Conservation (phyloP, 176 grass and related monocot genomes). For the Aegilops bicornis region DNA sequence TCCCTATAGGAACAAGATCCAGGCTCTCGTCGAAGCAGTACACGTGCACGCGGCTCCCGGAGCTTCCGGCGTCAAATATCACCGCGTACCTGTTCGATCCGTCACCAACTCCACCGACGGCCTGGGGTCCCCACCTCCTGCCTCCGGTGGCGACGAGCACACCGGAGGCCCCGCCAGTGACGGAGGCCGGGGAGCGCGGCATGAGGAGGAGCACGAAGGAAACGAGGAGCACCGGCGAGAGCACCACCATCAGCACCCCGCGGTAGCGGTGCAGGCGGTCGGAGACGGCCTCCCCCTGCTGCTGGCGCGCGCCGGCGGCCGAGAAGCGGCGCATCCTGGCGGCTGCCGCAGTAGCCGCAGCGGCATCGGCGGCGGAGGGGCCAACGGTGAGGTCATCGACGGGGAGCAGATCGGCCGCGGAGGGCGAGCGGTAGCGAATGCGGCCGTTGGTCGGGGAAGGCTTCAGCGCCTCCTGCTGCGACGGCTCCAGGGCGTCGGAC, state of each 20-base stretch:
- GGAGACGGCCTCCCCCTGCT: constrained; percentile 48
- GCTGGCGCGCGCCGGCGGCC: constrained; percentile 36
- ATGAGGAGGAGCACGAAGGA: constrained; percentile 73
- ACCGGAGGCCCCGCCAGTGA: neutral
- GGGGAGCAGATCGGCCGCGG: constrained; percentile 62
- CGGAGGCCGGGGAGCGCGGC: constrained; percentile 43
- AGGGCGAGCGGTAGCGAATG: constrained; percentile 86
- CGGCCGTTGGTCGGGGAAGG: constrained; percentile 66
- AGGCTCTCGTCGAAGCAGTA: constrained; percentile 83
- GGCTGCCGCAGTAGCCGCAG: constrained; percentile 16
- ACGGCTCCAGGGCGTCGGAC: constrained; percentile 58
- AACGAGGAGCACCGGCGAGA: constrained; percentile 66
- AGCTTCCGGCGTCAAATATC: constrained; percentile 95
- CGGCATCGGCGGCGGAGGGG: constrained; percentile 31
- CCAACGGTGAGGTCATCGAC: constrained; percentile 37
- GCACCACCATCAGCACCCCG: constrained; percentile 64
- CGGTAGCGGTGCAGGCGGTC: constrained; percentile 78
- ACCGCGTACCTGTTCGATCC: constrained; percentile 72
- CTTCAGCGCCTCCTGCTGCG: constrained; percentile 66
- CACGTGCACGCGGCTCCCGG: constrained; percentile 94
- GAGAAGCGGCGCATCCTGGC: constrained; percentile 75
- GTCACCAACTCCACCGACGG: constrained; percentile 24
- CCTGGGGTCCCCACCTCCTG: constrained; percentile 53
- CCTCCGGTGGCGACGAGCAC: constrained; percentile 25
- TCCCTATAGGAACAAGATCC: constrained; percentile 80